Conservation (phyloP, 1,284 basidiomycete species). For the Puccinia triticina region DNA sequence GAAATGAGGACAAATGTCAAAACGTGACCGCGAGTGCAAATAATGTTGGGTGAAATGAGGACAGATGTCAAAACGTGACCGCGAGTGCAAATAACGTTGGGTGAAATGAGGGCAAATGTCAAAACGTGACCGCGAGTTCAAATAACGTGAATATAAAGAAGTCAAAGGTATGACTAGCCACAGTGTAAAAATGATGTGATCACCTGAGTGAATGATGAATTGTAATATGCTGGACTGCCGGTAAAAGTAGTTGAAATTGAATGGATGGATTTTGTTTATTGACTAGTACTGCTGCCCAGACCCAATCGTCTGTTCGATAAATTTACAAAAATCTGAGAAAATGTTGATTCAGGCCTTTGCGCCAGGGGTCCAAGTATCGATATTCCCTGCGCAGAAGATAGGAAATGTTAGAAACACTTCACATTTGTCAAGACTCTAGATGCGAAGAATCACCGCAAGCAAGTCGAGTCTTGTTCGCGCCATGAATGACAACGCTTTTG, state of each 20-base stretch:
- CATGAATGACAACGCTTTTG: conserved; percentile 56
- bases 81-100: no score
- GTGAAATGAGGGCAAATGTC: no score
- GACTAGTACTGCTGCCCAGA: background rate
- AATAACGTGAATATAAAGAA: background rate
- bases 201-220: background rate
- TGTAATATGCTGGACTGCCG: background rate
- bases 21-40: no score
- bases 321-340: background rate
- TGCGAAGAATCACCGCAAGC: conserved; percentile 54
- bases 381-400: background rate
- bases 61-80: background rate
- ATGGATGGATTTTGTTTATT: background rate
- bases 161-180: background rate
- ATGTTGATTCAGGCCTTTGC: background rate
- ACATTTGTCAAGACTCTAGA: background rate
- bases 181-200: no score
- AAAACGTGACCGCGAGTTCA: background rate
- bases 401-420: background rate
- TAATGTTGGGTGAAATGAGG: no score
- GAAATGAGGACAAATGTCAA: background rate
- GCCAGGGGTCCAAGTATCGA: conserved; percentile 14
- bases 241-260: background rate
- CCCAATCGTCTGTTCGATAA: background rate
- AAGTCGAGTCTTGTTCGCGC: conserved; percentile 54